Base-by-base conservation (phyloP, 1,284 basidiomycete genomes). In the Cutaneotrichosporon cutaneum region DNA sequence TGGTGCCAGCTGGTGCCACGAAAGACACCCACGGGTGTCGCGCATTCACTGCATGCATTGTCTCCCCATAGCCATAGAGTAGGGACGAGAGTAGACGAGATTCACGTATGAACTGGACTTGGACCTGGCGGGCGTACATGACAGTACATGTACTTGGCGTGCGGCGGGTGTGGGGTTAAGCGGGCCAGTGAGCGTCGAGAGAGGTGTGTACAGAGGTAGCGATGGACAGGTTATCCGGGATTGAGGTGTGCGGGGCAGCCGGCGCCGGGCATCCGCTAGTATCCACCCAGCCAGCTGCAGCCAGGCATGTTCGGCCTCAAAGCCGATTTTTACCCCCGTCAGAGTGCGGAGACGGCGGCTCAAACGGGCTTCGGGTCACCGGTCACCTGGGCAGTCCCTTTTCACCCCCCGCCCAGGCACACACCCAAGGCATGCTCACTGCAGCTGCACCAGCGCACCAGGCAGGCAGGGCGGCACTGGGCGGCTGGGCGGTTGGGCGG, bases 41-140 rank as follows among this genome's bases (percentile, higher is more conserved):
- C 33, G 52, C 52, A 36, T 36, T 47, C 45, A 47, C 18, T 26
- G 24, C 45, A 47, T 47, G 45, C 45, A 47, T 47, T 47, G 24
- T 47, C 22, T 10, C 26, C 48, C 44, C 45, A 48, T 16, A 21
- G 21, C 52, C 33, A 42, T 39, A 54, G 53, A 30, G 30, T 30
- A 30, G 30, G 5, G 30, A 30, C 30, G 30, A 54, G 52, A 54
- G 21, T 36, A 52, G 9, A 24, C 10, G 45, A 24, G 45, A 47
- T 13, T 22, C 36, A 39, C 36, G 36, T 47, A 52, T 30, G 14
- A 52, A 52, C 50, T 30, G 24, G 24, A 30, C 30, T 30, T 47
- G 45, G 45, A 47, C 24, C 10, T 47, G 45, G 36, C 10, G 35
- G 11, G 35, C 10, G 11, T 36, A 16, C 16, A 36, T 36, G 35